Base-by-base conservation (phyloP, 2,329 filamentous ascomycete genomes). In the Aspergillus sp. region DNA sequence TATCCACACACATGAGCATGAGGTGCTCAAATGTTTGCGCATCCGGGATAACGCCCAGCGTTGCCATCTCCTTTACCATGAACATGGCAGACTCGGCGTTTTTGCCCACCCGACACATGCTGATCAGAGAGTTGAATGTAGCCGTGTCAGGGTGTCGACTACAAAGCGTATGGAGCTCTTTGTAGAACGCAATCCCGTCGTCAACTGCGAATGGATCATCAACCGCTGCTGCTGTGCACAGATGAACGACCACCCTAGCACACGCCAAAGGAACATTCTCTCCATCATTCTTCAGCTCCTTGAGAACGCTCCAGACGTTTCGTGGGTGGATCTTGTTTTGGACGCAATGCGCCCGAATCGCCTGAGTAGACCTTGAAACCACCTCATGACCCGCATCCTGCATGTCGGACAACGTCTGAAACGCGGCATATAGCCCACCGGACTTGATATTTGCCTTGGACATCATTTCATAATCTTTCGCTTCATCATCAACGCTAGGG, bases 381-480 rank as follows among this genome's bases (percentile, higher is more conserved):
- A 86, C 80, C 40, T 81, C 71, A 5, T 88, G 70, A 5, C 86
- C 85, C 17, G 86, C 84, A 58, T 84, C 81, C 21, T 84, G 76
- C 88, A 96, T 95, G 69, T 91, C 87, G 63, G 84, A 85, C 15
- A 96, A 79, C 1, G 90, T 81, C 41, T 84, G 83, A 37, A 96
- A 80, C 0, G 90, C 89, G 25, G 86, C 84, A 23, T 77, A 74
- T 7, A 93, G 68, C 62, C 95, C 86, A 2, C 81, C 79, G 3
- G 78, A 76, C 15, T 73, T 72, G 11, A 86, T 79, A 68, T 96
- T 91, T 4, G 89, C 83, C 57, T 90, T 86, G 6, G 93, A 78
- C 27, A 97, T 81, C 27, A 88, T 82, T 71, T 96, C 91, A 73
- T 95, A 96, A 70, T 97, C 91, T 61, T 89, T 81, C 6, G 82